These are phyloP conservation scores for Diaporthe citrichinensis DNA, from an alignment of 2,329 filamentous ascomycete species.

Conservation along the genomic window DNA sequence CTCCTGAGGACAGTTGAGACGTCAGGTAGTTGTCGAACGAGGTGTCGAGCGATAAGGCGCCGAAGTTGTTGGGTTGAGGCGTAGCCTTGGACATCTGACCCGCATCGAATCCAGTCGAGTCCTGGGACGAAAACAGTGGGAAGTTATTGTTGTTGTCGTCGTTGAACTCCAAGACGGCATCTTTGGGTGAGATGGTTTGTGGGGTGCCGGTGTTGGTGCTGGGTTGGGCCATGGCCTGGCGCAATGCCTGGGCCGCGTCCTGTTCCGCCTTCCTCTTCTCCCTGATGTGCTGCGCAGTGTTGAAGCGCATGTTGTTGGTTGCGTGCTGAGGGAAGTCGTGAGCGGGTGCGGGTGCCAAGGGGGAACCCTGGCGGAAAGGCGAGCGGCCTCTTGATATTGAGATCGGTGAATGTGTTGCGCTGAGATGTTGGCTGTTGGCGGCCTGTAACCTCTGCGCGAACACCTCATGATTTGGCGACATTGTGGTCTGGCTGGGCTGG, in stretches of 20 bases:
- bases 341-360: slow-evolving; percentile 64
- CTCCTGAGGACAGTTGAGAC: slow-evolving; percentile 51
- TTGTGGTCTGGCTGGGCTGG: slow-evolving; percentile 58
- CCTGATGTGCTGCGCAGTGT: slow-evolving; percentile 54
- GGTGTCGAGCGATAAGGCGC: slow-evolving; percentile 44
- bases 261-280: slow-evolving; percentile 74
- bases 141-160: slow-evolving; percentile 81
- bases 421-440: slow-evolving; percentile 81
- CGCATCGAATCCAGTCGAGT: slow-evolving; percentile 59
- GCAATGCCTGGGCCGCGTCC: slow-evolving; percentile 62
- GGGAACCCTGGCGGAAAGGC: slow-evolving; percentile 83
- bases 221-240: slow-evolving; percentile 56
- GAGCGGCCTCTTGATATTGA: slow-evolving; percentile 77
- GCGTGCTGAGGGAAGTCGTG: slow-evolving; percentile 60
- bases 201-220: slow-evolving; percentile 64
- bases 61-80: slow-evolving; percentile 46
- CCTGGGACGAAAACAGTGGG: slow-evolving; percentile 79
- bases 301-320: slow-evolving; percentile 38
- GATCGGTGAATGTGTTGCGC: slow-evolving; percentile 66
- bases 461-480: slow-evolving; percentile 70
- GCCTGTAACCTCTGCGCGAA: slow-evolving; percentile 84
- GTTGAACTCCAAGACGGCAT: slow-evolving; percentile 88
- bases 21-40: slow-evolving; percentile 51
- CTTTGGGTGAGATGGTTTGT: slow-evolving; percentile 96
- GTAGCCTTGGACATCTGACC: slow-evolving; percentile 56